Conservation (phyloP, 208 protist genomes). For the Novymonas esmeraldas region DNA sequence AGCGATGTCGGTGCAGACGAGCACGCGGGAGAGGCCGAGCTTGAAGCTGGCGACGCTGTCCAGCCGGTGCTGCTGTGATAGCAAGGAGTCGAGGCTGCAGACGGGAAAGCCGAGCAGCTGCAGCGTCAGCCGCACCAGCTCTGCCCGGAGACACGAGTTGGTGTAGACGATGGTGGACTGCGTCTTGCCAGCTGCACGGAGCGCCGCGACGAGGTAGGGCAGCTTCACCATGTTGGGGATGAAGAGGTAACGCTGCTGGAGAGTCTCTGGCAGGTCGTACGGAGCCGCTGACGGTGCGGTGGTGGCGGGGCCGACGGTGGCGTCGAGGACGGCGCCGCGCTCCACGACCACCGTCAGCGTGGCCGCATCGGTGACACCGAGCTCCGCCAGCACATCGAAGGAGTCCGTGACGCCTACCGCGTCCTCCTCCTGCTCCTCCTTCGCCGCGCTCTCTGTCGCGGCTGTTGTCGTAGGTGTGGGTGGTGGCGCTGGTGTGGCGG, state of each 20-base stretch:
- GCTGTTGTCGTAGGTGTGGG: background rate
- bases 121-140: conserved; percentile 85
- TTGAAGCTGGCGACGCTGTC: conserved; percentile 98
- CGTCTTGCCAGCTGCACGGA: conserved; percentile 53
- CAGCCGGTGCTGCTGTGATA: conserved; percentile 96
- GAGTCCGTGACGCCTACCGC: background rate
- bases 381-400: conserved; percentile 33
- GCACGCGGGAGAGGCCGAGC: conserved; percentile 84
- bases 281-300: background rate
- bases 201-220: conserved; percentile 71
- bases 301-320: background rate
- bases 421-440: background rate
- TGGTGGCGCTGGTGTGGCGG: background rate
- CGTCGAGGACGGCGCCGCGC: conserved; percentile 11
- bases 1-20: conserved; percentile 93
- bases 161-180: conserved; percentile 88
- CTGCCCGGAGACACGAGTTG: conserved; percentile 83
- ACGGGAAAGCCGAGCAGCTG: conserved; percentile 96
- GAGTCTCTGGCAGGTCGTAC: conserved; percentile 44
- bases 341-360: conserved; percentile 38
- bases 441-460: background rate
- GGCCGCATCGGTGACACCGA: conserved; percentile 38
- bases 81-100: conserved; percentile 96
- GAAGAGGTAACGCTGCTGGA: conserved; percentile 74
- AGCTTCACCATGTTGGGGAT: conserved; percentile 88